These are phyloP conservation scores for Aspergillus ellipticus DNA, from an alignment of 495 filamentous ascomycete species.

Conservation along the genomic window DNA sequence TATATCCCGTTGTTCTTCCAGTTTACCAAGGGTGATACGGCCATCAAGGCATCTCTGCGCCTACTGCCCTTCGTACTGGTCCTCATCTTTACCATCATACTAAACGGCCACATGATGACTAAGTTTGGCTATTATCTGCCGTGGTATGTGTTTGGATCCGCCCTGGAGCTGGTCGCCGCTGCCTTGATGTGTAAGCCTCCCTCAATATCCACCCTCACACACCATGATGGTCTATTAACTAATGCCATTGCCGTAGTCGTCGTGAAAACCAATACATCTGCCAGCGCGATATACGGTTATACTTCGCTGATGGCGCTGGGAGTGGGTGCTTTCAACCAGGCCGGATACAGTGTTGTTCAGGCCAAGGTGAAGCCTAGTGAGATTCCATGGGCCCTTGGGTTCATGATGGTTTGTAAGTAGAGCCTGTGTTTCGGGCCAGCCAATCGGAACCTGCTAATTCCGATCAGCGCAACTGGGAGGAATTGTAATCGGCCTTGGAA, in stretches of 20 bases:
- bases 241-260: background rate
- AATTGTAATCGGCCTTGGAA: background rate
- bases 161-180: background rate
- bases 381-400: background rate
- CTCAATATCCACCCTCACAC: background rate
- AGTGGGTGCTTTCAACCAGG: background rate
- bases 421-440: background rate
- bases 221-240: background rate
- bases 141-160: background rate
- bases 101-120: background rate
- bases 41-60: background rate
- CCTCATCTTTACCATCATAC: background rate
- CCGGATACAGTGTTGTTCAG: background rate
- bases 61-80: background rate
- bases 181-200: background rate
- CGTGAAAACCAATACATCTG: background rate
- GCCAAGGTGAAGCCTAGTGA: background rate
- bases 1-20: background rate
- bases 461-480: background rate
- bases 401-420: background rate
- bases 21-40: background rate
- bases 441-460: background rate
- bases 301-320: background rate
- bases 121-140: background rate
- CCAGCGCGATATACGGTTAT: background rate